phyloP scores from a whole-genome alignment of 2,329 filamentous ascomycete species.

The Coleophoma crateriformis region DNA sequence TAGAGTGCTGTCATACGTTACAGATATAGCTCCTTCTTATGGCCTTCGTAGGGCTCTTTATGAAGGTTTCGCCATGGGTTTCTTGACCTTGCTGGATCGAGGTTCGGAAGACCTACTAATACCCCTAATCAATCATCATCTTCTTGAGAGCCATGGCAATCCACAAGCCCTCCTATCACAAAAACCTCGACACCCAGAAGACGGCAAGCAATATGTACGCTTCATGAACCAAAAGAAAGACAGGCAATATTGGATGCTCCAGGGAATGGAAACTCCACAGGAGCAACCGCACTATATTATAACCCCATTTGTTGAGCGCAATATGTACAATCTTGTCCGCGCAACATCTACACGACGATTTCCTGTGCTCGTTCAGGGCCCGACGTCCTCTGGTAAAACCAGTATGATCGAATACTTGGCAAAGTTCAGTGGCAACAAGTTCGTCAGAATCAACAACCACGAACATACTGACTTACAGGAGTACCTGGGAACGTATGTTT shows the following conservation, averaged over 20 bases:
- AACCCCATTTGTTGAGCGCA: slow-evolving; percentile 90
- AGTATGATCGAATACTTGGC: slow-evolving; percentile 99
- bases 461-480: slow-evolving; percentile 98
- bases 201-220: slow-evolving; percentile 73
- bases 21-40: slow-evolving; percentile 77
- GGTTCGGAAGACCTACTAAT: slow-evolving; percentile 75
- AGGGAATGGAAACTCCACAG: slow-evolving; percentile 61
- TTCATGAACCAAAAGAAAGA: slow-evolving; percentile 62
- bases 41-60: slow-evolving; percentile 80
- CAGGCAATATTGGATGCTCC: slow-evolving; percentile 83
- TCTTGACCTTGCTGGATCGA: slow-evolving; percentile 80
- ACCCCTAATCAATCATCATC: slow-evolving; percentile 73
- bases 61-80: slow-evolving; percentile 98
- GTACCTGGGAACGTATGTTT: slow-evolving; percentile 92
- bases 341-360: slow-evolving; percentile 89
- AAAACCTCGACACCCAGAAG: slow-evolving; percentile 69
- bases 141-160: slow-evolving; percentile 67
- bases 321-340: slow-evolving; percentile 88
- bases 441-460: slow-evolving; percentile 98
- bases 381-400: slow-evolving; percentile 95
- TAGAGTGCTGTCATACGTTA: slow-evolving; percentile 81
- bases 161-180: slow-evolving; percentile 70
- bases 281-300: slow-evolving; percentile 90
- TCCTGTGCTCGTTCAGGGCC: slow-evolving; percentile 91
- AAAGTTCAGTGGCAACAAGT: slow-evolving; percentile 94